Evolutionary conservation across 768 basidiomycete species (phyloP).

Genomic region (Termitomyces sp.): DNA sequence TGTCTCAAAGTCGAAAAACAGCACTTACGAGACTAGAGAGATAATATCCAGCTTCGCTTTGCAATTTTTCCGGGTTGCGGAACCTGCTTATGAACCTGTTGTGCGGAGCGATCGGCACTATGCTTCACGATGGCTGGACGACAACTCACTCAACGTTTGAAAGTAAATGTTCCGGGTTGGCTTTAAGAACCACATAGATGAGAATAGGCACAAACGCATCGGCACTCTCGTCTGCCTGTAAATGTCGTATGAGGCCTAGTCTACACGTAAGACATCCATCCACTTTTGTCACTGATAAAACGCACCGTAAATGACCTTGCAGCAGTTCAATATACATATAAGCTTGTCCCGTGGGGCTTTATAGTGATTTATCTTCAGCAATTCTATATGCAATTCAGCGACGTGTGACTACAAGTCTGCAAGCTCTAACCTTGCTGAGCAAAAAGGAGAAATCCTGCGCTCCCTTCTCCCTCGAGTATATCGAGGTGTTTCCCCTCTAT

Average conservation of each 20-base stretch:
- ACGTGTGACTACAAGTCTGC: background rate
- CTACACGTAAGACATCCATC: conserved; percentile 3
- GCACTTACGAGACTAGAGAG: conserved; percentile 81
- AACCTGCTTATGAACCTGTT: conserved; percentile 95
- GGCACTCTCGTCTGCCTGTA: conserved; percentile 80
- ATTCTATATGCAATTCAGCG: conserved; percentile 42
- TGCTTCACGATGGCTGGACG: background rate
- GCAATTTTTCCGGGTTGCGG: conserved; percentile 80
- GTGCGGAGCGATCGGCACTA: background rate
- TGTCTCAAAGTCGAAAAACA: too few species aligned
- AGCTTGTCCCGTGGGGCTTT: conserved; percentile 98
- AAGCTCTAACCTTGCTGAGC: conserved; percentile 69
- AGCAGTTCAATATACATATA: conserved; percentile 95
- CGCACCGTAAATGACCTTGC: conserved; percentile 98
- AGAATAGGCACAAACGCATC: conserved; percentile 94
- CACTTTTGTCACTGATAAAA: conserved; percentile 9
- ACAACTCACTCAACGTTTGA: conserved; percentile 87
- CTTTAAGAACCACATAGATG: conserved; percentile 88
- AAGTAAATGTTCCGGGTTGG: conserved; percentile 89
- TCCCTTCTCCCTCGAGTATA: conserved; percentile 70
- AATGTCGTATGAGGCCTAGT: conserved; percentile 82
- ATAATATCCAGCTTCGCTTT: conserved; percentile 96
- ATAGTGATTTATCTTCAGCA: conserved; percentile 96
- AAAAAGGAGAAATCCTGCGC: conserved; percentile 81
- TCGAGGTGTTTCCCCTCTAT: conserved; percentile 86